Evolutionary conservation across 2,329 filamentous ascomycete genomes (phyloP), one percentile per base, ranked within the genome.

Genomic region (Hymenoscyphus linearis): DNA sequence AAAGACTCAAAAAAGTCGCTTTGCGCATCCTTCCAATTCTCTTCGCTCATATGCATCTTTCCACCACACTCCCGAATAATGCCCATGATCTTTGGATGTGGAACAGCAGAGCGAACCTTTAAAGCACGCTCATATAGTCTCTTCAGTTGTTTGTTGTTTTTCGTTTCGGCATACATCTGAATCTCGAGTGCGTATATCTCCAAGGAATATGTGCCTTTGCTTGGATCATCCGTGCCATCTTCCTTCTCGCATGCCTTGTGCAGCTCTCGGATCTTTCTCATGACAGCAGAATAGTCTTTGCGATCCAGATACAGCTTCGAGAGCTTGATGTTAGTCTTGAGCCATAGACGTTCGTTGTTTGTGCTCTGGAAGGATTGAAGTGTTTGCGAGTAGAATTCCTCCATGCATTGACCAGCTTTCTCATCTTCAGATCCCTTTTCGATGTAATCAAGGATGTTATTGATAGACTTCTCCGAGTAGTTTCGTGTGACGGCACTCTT

Each of bases 41-140:
- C 95, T 80, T 99, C 95, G 75, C 90, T 95, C 95, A 99, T 98
- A 79, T 98, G 93, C 95, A 99, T 99, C 81, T 99, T 99, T 69
- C 95, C 95, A 71, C 95, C 95, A 74, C 95, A 99, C 78, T 99
- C 95, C 59, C 93, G 89, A 73, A 99, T 99, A 74, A 99, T 93
- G 57, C 95, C 95, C 91, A 98, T 97, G 74, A 99, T 96, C 78
- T 96, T 96, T 62, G 95, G 95, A 77, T 99, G 95, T 44, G 95
- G 93, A 13, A 99, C 95, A 0, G 95, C 95, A n/a, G 95, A 98
- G 64, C 91, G 88, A 59, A 99, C 93, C 66, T 89, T 89, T 56
- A 99, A 83, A 4, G 95, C 95, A 64, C 90, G 88, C 74, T 96
- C 89, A 75, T 98, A 99, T 16, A 98, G 81, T 14, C 88, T 82